Conservation (phyloP, 2,329 filamentous ascomycete genomes). For the Didymella sp. region DNA sequence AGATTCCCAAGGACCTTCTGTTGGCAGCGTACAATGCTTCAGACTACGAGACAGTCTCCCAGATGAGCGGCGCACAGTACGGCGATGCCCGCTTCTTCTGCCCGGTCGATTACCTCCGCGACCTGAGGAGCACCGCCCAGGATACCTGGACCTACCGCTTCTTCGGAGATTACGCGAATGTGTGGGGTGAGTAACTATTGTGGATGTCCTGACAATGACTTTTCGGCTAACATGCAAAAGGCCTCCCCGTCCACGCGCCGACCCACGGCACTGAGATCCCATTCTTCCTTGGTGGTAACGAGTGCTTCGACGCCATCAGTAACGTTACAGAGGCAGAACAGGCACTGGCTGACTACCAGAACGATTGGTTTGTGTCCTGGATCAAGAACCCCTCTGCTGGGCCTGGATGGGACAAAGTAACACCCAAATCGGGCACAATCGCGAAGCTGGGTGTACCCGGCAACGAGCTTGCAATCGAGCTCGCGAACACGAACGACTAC, state of each 20-base stretch:
- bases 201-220: not conserved
- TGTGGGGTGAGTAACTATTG: conserved; percentile 22
- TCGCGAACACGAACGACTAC: conserved; percentile 41
- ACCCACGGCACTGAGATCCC: conserved; percentile 54
- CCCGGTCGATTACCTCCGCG: conserved; percentile 44
- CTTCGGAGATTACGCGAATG: conserved; percentile 54
- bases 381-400: conserved; percentile 54
- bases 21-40: conserved; percentile 46
- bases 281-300: conserved; percentile 57
- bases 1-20: conserved; percentile 47
- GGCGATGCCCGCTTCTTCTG: conserved; percentile 59
- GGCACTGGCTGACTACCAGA: conserved; percentile 52
- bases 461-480: conserved; percentile 42
- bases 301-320: conserved; percentile 48
- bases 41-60: conserved; percentile 49
- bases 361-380: conserved; percentile 55
- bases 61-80: conserved; percentile 53
- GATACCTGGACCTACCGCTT: conserved; percentile 56
- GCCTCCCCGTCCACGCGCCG: conserved; percentile 43
- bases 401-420: conserved; percentile 52
- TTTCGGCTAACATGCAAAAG: not conserved
- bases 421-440: conserved; percentile 39
- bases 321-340: conserved; percentile 51
- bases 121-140: conserved; percentile 50
- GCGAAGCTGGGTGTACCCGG: conserved; percentile 48